A percentile compares a stretch with the other conserved stretches of the same genome.
These are phyloP conservation scores for Aechmea fasciata DNA, from an alignment of 176 grass and related monocot species.

Conservation along the genomic window DNA sequence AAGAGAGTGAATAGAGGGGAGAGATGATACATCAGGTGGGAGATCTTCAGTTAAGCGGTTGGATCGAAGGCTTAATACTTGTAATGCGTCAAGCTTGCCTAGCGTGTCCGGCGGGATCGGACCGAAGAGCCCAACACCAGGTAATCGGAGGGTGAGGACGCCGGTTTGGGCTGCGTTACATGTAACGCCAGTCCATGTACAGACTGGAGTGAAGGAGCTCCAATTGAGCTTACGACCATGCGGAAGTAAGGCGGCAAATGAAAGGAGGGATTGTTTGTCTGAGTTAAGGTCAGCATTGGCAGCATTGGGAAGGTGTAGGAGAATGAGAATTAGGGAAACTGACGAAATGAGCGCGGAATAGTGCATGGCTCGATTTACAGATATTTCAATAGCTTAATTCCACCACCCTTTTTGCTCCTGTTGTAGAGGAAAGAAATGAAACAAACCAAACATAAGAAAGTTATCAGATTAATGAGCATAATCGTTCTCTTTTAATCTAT, in stretches of 20 bases:
- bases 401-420: slow-evolving; percentile 24
- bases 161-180: slow-evolving; percentile 59
- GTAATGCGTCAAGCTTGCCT: slow-evolving; percentile 80
- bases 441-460: slow-evolving; percentile 14
- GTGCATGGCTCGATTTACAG: slow-evolving; percentile 34
- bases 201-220: slow-evolving; percentile 48
- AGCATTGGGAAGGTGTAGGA: slow-evolving; percentile 30
- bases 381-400: slow-evolving; percentile 7
- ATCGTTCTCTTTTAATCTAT: slow-evolving; percentile 23
- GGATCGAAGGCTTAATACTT: slow-evolving; percentile 85
- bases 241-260: slow-evolving; percentile 69
- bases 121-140: slow-evolving; percentile 77
- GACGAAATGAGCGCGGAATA: slow-evolving; percentile 14
- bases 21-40: slow-evolving; percentile 75
- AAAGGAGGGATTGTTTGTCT: slow-evolving; percentile 76
- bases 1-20: slow-evolving; percentile 85
- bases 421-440: slow-evolving; percentile 17
- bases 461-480: slow-evolving; percentile 2
- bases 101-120: slow-evolving; percentile 64
- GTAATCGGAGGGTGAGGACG: slow-evolving; percentile 60
- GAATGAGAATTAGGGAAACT: slow-evolving; percentile 37
- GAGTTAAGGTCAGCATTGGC: slow-evolving; percentile 63
- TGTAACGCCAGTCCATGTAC: slow-evolving; percentile 83
- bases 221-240: slow-evolving; percentile 90
- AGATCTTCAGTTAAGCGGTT: slow-evolving; percentile 76